Base-by-base conservation (phyloP, 1,284 basidiomycete species). In the Puccinia hordei region DNA sequence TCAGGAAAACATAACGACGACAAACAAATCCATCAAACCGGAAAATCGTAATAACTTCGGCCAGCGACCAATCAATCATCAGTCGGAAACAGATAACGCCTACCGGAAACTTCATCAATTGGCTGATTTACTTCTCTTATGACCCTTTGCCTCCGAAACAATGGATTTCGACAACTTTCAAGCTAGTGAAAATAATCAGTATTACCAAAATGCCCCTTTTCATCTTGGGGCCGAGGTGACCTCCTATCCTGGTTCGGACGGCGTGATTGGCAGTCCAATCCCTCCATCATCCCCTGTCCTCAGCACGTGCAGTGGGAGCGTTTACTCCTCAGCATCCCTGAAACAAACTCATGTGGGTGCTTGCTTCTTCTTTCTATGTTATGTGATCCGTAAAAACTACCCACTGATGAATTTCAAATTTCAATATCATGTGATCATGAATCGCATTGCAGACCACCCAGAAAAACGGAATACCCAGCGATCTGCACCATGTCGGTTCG, bases 1-100 rank as follows among this genome's bases (percentile, higher is more conserved):
- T 41, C n/a, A 59, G 30, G 35, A 66, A 66, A 66, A 65, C 44
- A 66, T 22, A 59, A 59, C 24, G n/a, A 59, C 27, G 17, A 33
- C 4, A 59, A 30, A n/a, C 13, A 30, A 17, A 8, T 2, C n/a
- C 38, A 46, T 27, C 63, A 46, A 27, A 46, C 38, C 63, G 44
- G 63, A 24, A 46, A 27, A 44, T 35, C 22, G 61, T 41, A 17
- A 30, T 38, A 17, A 1, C 8, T 10, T n/a, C 27, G 41, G 12
- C 63, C 38, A 66, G 38, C 30, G 10, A 66, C n/a, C 30, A 38
- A 63, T 38, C 61, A 38, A 13, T 41, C 30, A 63, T 63, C 35
- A 63, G 35, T 38, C 61, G 61, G 33, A 38, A 35, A 63, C 33
- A 30, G 61, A n/a, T 8, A 63, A 59, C 27, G 22, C 57, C 57